phyloP scores from a whole-genome alignment of 202 grass and related monocot species.

The Hordeum pubiflorum region DNA sequence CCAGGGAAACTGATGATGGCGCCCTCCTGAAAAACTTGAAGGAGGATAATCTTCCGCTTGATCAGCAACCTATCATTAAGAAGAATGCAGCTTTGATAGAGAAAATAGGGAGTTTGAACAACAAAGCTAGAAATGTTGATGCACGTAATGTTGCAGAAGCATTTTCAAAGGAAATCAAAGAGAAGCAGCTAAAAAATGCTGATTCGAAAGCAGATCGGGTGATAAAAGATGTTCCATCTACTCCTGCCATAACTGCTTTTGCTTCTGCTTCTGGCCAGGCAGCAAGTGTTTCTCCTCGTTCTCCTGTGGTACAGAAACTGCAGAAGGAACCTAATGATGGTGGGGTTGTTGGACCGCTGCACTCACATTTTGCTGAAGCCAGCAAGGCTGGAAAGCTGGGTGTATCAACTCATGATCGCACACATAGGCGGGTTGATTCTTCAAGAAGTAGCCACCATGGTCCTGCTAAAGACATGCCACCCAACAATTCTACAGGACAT shows the following conservation, averaged over 20 bases:
- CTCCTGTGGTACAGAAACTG: conserved; percentile 8
- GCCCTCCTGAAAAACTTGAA: conserved; percentile 32
- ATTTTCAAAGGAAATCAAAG: conserved; percentile 42
- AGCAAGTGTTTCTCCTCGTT: conserved; percentile 20
- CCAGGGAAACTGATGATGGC: conserved; percentile 31
- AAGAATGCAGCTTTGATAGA: conserved; percentile 78
- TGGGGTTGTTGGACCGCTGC: conserved; percentile 13
- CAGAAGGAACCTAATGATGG: conserved; percentile 10
- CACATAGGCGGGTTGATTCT: conserved; percentile 27
- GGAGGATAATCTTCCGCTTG: conserved; percentile 26
- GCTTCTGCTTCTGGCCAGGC: conserved; percentile 9
- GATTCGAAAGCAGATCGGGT: conserved; percentile 32
- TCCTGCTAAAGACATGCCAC: conserved; percentile 28
- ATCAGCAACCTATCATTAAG: conserved; percentile 48
- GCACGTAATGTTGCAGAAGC: conserved; percentile 29
- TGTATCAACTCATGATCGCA: conserved; percentile 24
- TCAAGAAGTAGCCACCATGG: conserved; percentile 33
- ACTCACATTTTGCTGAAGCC: conserved; percentile 30
- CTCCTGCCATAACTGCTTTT: background rate
- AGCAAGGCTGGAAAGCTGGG: conserved; percentile 28
- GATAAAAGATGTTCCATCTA: conserved; percentile 26
- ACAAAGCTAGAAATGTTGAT: conserved; percentile 67
- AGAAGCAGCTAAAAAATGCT: conserved; percentile 31
- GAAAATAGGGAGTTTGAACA: conserved; percentile 92
- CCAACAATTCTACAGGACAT: conserved; percentile 23